Evolutionary conservation across 2,329 filamentous ascomycete genomes (phyloP).

Genomic region (Cordyceps javanica): DNA sequence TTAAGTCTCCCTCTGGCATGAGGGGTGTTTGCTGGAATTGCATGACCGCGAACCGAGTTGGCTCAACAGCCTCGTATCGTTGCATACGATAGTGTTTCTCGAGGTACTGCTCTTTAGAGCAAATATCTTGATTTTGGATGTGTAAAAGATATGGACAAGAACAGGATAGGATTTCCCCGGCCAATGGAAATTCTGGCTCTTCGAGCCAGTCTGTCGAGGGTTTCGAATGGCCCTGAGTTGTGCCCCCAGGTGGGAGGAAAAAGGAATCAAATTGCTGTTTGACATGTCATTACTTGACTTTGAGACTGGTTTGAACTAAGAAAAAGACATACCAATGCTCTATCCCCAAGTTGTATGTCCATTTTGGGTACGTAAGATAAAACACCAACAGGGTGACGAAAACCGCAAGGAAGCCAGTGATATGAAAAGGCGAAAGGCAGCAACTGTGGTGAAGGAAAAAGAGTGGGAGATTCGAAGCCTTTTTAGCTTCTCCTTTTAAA

Average conservation of each 20-base stretch:
- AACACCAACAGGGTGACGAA: background rate
- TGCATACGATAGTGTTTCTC: slow-evolving; percentile 68
- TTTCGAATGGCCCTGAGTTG: too few relatives aligned
- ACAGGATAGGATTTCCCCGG: background rate
- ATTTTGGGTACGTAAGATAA: background rate
- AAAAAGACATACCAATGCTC: slow-evolving; percentile 5
- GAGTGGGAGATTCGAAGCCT: too few relatives aligned
- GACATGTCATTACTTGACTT: background rate
- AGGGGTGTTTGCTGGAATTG: slow-evolving; percentile 45
- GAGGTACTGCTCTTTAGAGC: slow-evolving; percentile 56
- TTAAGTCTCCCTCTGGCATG: slow-evolving; percentile 50
- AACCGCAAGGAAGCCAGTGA: background rate
- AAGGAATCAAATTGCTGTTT: slow-evolving; percentile 1
- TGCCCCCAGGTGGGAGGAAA: background rate
- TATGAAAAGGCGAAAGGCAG: too few relatives aligned
- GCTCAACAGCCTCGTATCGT: slow-evolving; percentile 65
- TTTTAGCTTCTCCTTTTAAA: too few relatives aligned
- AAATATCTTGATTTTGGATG: background rate
- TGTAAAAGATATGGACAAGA: background rate
- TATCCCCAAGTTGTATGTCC: background rate
- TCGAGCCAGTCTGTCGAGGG: background rate
- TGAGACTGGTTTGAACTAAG: background rate
- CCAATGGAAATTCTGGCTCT: background rate
- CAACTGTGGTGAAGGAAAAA: too few relatives aligned
- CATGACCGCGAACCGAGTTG: slow-evolving; percentile 61